A percentile compares a stretch with the other conserved stretches of the same genome.
phyloP scores from a whole-genome alignment of 345 rosid species.

The Toxicodendron radicans region DNA sequence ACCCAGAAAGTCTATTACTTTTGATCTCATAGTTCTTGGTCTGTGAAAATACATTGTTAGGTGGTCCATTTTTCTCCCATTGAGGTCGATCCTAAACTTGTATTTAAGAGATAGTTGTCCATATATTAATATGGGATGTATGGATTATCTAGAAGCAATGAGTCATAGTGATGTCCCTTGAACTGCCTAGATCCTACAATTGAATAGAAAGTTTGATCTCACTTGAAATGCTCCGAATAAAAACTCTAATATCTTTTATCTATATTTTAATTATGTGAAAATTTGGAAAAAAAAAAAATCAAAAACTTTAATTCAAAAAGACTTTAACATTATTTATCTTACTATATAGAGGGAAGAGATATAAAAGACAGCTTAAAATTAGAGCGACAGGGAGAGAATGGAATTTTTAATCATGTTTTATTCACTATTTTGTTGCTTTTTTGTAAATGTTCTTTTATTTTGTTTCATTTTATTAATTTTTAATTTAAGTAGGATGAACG shows the following conservation, averaged over 20 bases:
- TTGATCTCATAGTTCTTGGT: too few relatives aligned
- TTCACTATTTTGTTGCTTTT: background rate
- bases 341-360: slow-evolving; percentile 3
- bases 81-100: slow-evolving; percentile 10
- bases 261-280: too few relatives aligned
- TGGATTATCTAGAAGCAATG: background rate
- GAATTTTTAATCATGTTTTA: slow-evolving; percentile 27
- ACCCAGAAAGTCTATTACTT: too few relatives aligned
- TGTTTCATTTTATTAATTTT: background rate
- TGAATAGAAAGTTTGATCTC: too few relatives aligned
- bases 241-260: too few relatives aligned
- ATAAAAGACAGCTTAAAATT: slow-evolving; percentile 69
- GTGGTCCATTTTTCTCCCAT: background rate
- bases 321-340: too few relatives aligned
- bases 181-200: too few relatives aligned
- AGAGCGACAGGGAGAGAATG: slow-evolving; percentile 58
- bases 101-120: slow-evolving; percentile 3
- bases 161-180: too few relatives aligned
- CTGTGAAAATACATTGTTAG: too few relatives aligned
- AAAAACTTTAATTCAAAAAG: too few relatives aligned
- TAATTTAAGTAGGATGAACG: background rate
- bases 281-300: too few relatives aligned
- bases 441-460: background rate
- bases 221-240: too few relatives aligned
- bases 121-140: slow-evolving; percentile 15